Evolutionary conservation across 2,329 filamentous ascomycete genomes (phyloP), one percentile per base, ranked within the genome.

Genomic region (Pestalotiopsis sp.): DNA sequence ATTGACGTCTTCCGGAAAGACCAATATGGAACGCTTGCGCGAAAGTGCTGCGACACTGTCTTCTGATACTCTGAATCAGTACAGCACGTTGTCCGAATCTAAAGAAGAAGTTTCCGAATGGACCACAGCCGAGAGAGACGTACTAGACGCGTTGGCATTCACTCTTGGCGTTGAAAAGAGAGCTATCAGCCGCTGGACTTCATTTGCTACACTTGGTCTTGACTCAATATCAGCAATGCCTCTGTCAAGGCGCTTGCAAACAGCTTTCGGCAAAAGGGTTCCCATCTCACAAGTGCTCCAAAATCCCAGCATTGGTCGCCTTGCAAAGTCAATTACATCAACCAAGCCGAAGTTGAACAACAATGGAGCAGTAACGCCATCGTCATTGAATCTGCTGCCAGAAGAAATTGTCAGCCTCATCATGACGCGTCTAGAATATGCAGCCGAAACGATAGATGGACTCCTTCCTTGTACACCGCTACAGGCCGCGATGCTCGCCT

Each of bases 401-500:
- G 59, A 73, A 20, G 68, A 69, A 4, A 76, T 83, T 17, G 49
- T 77, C 0, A 71, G 75, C 13, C 69, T 72, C 40, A 71, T 85
- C 6, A 74, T 71, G 31, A 67, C 76, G 5, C 73, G 72, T 0
- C 81, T 87, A 67, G 59, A 72, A 4, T 17, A 69, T 4, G 70
- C 78, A 2, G 77, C 78, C 0, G 76, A 78, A 4, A 59, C 72
- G 0, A 81, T 92, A 2, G 79, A 86, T 38, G 83, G 82, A 1
- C 84, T 97, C 9, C 80, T 95, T 4, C 94, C 94, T 0, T 97
- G 95, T 76, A 97, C 94, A 1, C 92, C 94, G 0, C 82, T 98
- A 0, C 95, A 98, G 78, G 92, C 97, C 81, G 92, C 91, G 0
- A 97, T 97, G 94, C 83, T 97, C 0, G 91, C 90, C 2, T 87